Evolutionary conservation across 2,329 filamentous ascomycete species (phyloP), one percentile per base, ranked within the genome.

Genomic region (Verticillium klebahnii): DNA sequence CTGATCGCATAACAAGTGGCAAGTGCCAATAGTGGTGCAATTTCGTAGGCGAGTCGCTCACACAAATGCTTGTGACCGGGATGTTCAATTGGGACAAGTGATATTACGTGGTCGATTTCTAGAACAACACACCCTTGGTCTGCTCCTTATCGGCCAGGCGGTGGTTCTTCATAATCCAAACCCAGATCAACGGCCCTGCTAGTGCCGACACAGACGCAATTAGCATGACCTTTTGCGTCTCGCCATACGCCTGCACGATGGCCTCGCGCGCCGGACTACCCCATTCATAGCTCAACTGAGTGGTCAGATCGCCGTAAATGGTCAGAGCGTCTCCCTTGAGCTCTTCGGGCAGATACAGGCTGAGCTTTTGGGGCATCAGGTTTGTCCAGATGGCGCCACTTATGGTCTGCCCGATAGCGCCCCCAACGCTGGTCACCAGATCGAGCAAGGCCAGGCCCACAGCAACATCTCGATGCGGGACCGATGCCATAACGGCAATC

Each of bases 181-280:
- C 56, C 63, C 61, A 60, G 2, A 63, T 3, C 6, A 63, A 25
- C 9, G 61, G 57, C 11, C 58, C 61, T 4, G 58, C 36, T 7
- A 63, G 32, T n/a, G 57, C 56, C 23, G 60, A 40, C 12, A 61
- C 39, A 14, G 59, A 61, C 7, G 74, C 73, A 59, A 73, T 71
- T 32, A 76, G 69, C 74, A 77, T 76, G 37, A 70, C 65, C 14
- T 72, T 74, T 71, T 84, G 80, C 5, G 78, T 74, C 40, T 78
- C 76, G 1, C 74, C 79, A 62, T 84, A 85, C 0, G 81, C 78
- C 56, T 72, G 62, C 34, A 78, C 73, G 58, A 83, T 81, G 2
- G 74, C 82, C 19, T 72, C 63, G 17, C 82, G 70, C 25, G 72
- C 75, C 0, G 73, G 69, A 5, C 69, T 78, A 5, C 78, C 76